Conservation (phyloP, 1,284 basidiomycete genomes). For the Cutaneotrichosporon sp. region DNA sequence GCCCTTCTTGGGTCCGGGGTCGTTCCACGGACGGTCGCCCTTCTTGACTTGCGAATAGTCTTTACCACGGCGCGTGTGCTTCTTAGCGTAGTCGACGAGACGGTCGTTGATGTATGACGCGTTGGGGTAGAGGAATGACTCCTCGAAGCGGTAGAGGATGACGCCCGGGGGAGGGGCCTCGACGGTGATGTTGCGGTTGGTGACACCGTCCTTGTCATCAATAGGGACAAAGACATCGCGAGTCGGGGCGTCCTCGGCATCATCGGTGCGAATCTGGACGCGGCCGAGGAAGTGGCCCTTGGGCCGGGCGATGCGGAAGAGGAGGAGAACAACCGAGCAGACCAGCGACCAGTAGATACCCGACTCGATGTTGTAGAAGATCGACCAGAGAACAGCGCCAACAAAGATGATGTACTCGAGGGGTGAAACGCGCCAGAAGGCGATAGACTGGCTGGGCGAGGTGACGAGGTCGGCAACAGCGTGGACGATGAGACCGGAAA, state of each 20-base stretch:
- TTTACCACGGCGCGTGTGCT: constrained; percentile 70
- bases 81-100: constrained; percentile 78
- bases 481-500: constrained; percentile 94
- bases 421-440: constrained; percentile 91
- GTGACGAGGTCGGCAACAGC: constrained; percentile 91
- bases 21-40: constrained; percentile 91
- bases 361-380: constrained; percentile 86
- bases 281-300: constrained; percentile 87
- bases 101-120: constrained; percentile 72
- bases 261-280: constrained; percentile 58
- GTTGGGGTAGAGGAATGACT: constrained; percentile 93
- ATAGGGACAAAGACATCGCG: constrained; percentile 76
- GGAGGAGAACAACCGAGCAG: constrained; percentile 76
- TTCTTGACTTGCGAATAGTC: constrained; percentile 64
- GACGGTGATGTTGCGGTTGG: constrained; percentile 71
- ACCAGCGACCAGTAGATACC: constrained; percentile 91
- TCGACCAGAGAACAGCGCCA: constrained; percentile 76
- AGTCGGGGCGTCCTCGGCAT: constrained; percentile 54
- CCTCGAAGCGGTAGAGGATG: constrained; percentile 89
- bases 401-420: constrained; percentile 89
- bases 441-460: constrained; percentile 79
- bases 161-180: constrained; percentile 79
- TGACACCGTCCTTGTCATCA: constrained; percentile 57
- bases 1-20: constrained; percentile 67
- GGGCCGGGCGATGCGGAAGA: constrained; percentile 87